Base-by-base conservation (phyloP, 2,329 filamentous ascomycete species). In the Tolypocladium pustulatum region DNA sequence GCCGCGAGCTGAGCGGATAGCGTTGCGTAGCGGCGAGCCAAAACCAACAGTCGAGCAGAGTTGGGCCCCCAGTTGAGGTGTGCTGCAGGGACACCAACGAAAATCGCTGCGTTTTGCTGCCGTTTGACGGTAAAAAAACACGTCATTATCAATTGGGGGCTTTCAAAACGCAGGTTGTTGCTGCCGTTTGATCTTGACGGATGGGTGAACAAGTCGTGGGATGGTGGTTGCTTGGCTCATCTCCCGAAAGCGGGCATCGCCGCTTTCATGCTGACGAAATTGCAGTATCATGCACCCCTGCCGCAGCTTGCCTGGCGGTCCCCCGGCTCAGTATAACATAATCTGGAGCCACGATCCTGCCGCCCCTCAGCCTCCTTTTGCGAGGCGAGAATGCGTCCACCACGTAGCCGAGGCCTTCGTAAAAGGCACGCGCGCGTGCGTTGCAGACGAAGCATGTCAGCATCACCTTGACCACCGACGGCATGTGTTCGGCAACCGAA, bases 361-460 rank as follows among this genome's bases (percentile, higher is more conserved):
- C 83, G 54, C 75, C 77, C 7, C 84, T 74, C 60, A 88, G 70
- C 59, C 73, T 77, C 61, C 79, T 76, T 38, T 80, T 76, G 40
- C 67, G 67, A 0, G 84, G 85, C 17, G 83, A 85, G 55, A 76
- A 79, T 10, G 76, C 77, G 63, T 87, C 84, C 52, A 71, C 75
- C 41, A 62, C 71, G 65, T 83, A 87, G 0, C 87, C 87, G 15
- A 84, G 69, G 61, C 75, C 80, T 54, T 75, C 70, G 70, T 91
- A 91, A 64, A 90, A 87, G 3, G 64, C 67, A 46, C 81, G 72
- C 0, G 81, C 88, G 2, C 71, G 71, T 37, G 71, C 63, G 66
- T 91, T 91, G 61, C 77, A 76, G 56, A 79, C 71, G 66, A 90
- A 91, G 66, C 87, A 88, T 1, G 87, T 90, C 65, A 91, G 74